Percentiles rank a stretch among this genome's conserved stretches.
Evolutionary conservation across 192 early-diverging fungal species (phyloP).

Genomic region (Linnemannia schmuckeri): DNA sequence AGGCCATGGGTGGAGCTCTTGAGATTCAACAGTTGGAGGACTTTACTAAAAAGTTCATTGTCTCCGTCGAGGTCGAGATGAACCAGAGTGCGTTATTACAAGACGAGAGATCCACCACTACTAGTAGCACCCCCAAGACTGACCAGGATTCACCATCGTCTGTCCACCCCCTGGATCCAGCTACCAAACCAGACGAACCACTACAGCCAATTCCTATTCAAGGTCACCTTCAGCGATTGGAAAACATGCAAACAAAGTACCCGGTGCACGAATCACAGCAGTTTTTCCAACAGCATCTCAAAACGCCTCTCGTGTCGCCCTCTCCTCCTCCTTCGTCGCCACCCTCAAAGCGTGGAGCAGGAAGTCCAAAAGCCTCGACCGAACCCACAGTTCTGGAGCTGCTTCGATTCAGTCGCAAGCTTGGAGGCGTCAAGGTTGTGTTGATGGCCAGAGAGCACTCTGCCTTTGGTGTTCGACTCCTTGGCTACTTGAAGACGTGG

Average conservation of each 20-base stretch:
- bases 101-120: conserved; percentile 17
- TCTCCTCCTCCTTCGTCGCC: conserved; percentile 36
- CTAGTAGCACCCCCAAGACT: neutral
- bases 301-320: conserved; percentile 30
- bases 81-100: conserved; percentile 5
- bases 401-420: conserved; percentile 47
- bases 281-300: conserved; percentile 32
- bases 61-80: conserved; percentile 49
- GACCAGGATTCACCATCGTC: conserved; percentile 21
- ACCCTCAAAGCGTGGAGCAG: conserved; percentile 28
- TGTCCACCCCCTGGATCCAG: conserved; percentile 37
- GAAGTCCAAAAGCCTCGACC: conserved; percentile 50
- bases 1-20: conserved; percentile 53
- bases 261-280: conserved; percentile 41
- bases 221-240: conserved; percentile 27
- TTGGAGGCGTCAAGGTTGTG: conserved; percentile 60
- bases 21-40: conserved; percentile 31
- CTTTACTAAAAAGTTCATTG: conserved; percentile 33
- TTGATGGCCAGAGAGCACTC: conserved; percentile 66
- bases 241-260: conserved; percentile 32
- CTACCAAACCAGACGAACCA: conserved; percentile 21
- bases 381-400: conserved; percentile 69
- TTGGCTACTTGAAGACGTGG: conserved; percentile 66
- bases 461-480: conserved; percentile 66
- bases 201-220: neutral